Conservation (phyloP, 2,329 filamentous ascomycete species). For the Shiraia sp. region DNA sequence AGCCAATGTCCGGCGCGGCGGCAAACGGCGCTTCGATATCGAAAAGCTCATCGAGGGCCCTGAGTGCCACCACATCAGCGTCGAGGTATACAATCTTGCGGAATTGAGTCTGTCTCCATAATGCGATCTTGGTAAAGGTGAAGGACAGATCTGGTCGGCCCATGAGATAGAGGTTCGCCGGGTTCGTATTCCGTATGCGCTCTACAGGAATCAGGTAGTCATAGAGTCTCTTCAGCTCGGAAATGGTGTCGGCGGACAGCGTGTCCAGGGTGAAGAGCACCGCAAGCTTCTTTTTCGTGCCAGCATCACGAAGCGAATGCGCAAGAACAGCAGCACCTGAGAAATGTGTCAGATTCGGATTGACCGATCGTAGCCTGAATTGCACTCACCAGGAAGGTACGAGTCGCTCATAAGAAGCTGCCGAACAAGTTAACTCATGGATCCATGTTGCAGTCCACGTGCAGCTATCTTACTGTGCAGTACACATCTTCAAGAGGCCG, state of each 20-base stretch:
- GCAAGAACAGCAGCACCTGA: slow-evolving; percentile 89
- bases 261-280: slow-evolving; percentile 81
- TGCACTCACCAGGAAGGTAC: slow-evolving; percentile 79
- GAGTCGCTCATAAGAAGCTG: slow-evolving; percentile 90
- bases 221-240: slow-evolving; percentile 81
- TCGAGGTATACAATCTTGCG: slow-evolving; percentile 93
- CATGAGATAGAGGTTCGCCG: slow-evolving; percentile 89
- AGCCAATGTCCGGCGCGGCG: slow-evolving; percentile 91
- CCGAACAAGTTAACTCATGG: slow-evolving; percentile 30
- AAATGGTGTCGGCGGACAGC: slow-evolving; percentile 73
- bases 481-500: slow-evolving; percentile 61
- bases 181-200: slow-evolving; percentile 74
- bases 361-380: neutral
- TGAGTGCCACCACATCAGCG: slow-evolving; percentile 86
- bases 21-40: slow-evolving; percentile 64
- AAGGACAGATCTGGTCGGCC: slow-evolving; percentile 86
- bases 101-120: slow-evolving; percentile 92
- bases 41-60: slow-evolving; percentile 92
- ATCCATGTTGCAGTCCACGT: slow-evolving; percentile 12
- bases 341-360: slow-evolving; percentile 8
- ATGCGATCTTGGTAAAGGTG: slow-evolving; percentile 92
- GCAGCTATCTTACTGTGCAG: slow-evolving; percentile 59
- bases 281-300: slow-evolving; percentile 82
- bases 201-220: slow-evolving; percentile 87
- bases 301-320: slow-evolving; percentile 90